Conservation (phyloP, 129 eudicot genomes). For the Flaveria ramosissima region DNA sequence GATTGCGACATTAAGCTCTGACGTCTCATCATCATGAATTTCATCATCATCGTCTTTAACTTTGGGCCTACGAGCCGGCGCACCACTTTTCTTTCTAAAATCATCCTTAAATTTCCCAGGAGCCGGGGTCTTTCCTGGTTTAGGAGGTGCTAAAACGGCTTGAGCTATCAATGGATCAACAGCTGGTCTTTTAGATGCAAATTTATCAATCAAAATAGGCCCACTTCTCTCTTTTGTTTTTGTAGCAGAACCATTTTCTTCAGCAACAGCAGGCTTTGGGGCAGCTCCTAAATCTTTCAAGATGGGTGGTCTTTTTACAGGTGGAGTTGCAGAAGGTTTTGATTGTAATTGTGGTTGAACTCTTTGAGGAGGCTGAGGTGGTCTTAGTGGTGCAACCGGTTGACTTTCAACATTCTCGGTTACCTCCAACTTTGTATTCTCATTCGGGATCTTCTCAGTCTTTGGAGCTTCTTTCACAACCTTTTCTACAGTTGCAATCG, state of each 20-base stretch:
- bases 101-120: slow-evolving; percentile 64
- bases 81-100: slow-evolving; percentile 51
- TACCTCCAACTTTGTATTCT: slow-evolving; percentile 41
- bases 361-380: slow-evolving; percentile 60
- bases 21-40: slow-evolving; percentile 53
- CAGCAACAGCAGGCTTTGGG: slow-evolving; percentile 41
- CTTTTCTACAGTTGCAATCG: slow-evolving; percentile 55
- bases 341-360: slow-evolving; percentile 70
- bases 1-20: slow-evolving; percentile 61
- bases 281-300: slow-evolving; percentile 74
- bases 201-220: slow-evolving; percentile 86
- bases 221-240: slow-evolving; percentile 54
- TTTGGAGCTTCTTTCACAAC: slow-evolving; percentile 42
- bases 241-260: slow-evolving; percentile 31
- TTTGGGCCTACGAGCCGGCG: slow-evolving; percentile 61
- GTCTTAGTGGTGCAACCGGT: slow-evolving; percentile 39
- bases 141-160: slow-evolving; percentile 77
- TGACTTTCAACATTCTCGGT: slow-evolving; percentile 39
- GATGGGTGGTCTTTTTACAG: slow-evolving; percentile 52
- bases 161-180: slow-evolving; percentile 69
- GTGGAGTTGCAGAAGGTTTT: slow-evolving; percentile 73
- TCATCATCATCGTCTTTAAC: slow-evolving; percentile 36
- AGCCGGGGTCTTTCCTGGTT: slow-evolving; percentile 53
- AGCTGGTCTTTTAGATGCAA: slow-evolving; percentile 65
- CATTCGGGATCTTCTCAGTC: slow-evolving; percentile 34